Conservation (phyloP, 2,329 filamentous ascomycete genomes). For the Lasiodiplodia sp. region DNA sequence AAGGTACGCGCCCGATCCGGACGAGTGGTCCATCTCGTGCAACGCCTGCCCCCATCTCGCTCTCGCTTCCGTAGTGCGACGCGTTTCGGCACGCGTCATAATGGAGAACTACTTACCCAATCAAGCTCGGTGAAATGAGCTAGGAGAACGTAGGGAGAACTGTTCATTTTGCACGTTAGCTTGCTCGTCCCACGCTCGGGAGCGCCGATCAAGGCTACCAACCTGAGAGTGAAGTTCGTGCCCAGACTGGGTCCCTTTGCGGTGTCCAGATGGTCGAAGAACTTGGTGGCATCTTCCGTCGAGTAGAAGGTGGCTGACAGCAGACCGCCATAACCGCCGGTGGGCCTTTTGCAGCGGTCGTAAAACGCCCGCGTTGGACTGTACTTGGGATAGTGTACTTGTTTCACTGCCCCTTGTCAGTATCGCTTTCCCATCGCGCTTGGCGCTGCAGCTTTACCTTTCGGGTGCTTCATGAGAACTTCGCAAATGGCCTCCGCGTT, state of each 20-base stretch:
- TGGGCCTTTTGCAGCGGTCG: conserved; percentile 75
- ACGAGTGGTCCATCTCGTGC: conserved; percentile 4
- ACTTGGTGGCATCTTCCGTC: conserved; percentile 74
- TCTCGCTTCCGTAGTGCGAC: conserved; percentile 17
- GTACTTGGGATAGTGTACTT: conserved; percentile 86
- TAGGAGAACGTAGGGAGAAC: conserved; percentile 87
- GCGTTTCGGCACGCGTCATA: conserved; percentile 10
- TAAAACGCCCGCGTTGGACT: conserved; percentile 75
- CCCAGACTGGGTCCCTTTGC: conserved; percentile 94
- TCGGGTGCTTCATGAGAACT: conserved; percentile 66
- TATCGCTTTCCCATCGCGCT: background rate
- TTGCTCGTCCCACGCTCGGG: background rate
- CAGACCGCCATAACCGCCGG: conserved; percentile 87
- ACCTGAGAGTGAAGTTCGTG: conserved; percentile 91
- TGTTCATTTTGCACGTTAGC: conserved; percentile 38
- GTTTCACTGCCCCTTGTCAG: conserved; percentile 64
- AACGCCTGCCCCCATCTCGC: conserved; percentile 1
- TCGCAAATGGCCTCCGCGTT: conserved; percentile 86
- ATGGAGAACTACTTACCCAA: conserved; percentile 67
- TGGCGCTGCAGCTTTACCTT: conserved; percentile 47
- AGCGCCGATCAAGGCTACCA: conserved; percentile 30
- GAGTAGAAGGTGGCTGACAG: conserved; percentile 82
- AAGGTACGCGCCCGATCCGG: conserved; percentile 10
- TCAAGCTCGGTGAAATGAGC: conserved; percentile 91
- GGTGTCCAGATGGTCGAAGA: conserved; percentile 86